Evolutionary conservation across 2,329 filamentous ascomycete genomes (phyloP).

Genomic region (Diaporthe sp.): DNA sequence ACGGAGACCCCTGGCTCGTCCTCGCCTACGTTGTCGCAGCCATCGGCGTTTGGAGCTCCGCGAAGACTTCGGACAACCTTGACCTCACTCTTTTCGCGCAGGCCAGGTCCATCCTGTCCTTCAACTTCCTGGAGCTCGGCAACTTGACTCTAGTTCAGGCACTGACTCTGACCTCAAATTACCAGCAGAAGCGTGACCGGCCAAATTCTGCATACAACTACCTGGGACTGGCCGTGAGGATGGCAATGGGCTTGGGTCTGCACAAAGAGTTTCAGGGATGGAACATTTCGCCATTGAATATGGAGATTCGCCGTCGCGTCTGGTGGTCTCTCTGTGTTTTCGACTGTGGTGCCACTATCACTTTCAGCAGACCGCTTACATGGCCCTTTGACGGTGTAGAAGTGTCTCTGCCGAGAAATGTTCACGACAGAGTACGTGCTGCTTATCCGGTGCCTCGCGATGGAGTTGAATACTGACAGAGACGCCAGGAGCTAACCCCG

Average conservation of each 20-base stretch:
- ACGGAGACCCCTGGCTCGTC: slow-evolving; percentile 42
- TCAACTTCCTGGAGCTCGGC: slow-evolving; percentile 42
- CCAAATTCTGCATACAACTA: slow-evolving; percentile 67
- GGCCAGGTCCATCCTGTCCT: slow-evolving; percentile 45
- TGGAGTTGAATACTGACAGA: slow-evolving; percentile 5
- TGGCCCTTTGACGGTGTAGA: slow-evolving; percentile 47
- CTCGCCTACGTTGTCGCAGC: slow-evolving; percentile 43
- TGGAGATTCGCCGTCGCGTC: slow-evolving; percentile 54
- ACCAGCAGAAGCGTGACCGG: slow-evolving; percentile 61
- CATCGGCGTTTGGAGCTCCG: slow-evolving; percentile 42
- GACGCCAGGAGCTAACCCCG: slow-evolving; percentile 49
- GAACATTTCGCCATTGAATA: slow-evolving; percentile 49
- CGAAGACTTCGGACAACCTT: slow-evolving; percentile 48
- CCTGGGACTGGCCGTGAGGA: slow-evolving; percentile 61
- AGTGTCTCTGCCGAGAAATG: slow-evolving; percentile 45
- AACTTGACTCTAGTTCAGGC: slow-evolving; percentile 51
- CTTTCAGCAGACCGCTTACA: slow-evolving; percentile 46
- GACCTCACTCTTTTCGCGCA: slow-evolving; percentile 68
- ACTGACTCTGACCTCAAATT: slow-evolving; percentile 50
- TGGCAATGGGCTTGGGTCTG: slow-evolving; percentile 63
- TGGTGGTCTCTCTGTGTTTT: slow-evolving; percentile 59
- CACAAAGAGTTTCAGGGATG: slow-evolving; percentile 58
- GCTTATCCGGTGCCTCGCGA: background rate
- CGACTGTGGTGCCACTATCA: slow-evolving; percentile 59
- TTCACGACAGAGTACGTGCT: slow-evolving; percentile 44